phyloP scores from a whole-genome alignment of 2,329 filamentous ascomycete genomes.

The Bipolaris bicolor region DNA sequence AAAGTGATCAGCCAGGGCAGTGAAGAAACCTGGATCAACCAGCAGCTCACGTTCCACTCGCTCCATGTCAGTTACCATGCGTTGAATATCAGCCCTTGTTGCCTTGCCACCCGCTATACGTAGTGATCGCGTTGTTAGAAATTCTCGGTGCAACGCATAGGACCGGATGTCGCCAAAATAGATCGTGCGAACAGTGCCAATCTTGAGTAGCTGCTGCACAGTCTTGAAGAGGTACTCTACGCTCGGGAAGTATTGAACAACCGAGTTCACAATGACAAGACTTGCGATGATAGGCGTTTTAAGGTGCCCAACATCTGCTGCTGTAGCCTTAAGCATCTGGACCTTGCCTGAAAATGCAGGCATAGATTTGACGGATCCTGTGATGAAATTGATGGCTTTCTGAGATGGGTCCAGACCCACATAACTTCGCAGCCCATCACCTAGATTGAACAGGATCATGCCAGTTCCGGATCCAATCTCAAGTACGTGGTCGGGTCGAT shows the following conservation, averaged over 20 bases:
- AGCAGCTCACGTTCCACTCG: slow-evolving; percentile 3
- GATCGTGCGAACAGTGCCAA: not conserved
- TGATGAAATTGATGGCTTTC: slow-evolving; percentile 8
- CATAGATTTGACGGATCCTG: slow-evolving; percentile 2
- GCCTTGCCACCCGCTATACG: not conserved
- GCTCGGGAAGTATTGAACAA: slow-evolving; percentile 18
- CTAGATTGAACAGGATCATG: slow-evolving; percentile 22
- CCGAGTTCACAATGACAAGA: slow-evolving; percentile 12
- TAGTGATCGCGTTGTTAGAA: not conserved
- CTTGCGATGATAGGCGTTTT: not conserved
- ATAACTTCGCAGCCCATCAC: slow-evolving; percentile 5
- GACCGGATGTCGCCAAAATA: slow-evolving; percentile 16
- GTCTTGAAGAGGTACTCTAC: slow-evolving; percentile 13
- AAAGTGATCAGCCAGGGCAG: not conserved
- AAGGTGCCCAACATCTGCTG: not conserved
- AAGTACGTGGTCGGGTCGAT: slow-evolving; percentile 2
- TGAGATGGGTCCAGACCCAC: slow-evolving; percentile 9
- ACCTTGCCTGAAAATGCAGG: slow-evolving; percentile 5
- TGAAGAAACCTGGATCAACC: slow-evolving; percentile 17
- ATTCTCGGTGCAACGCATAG: slow-evolving; percentile 8
- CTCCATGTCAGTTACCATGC: slow-evolving; percentile 10
- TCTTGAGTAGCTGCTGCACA: not conserved
- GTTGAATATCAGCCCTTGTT: slow-evolving; percentile 1
- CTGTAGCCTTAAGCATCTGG: not conserved
- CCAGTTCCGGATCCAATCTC: slow-evolving; percentile 16